Evolutionary conservation across 2,329 filamentous ascomycete genomes (phyloP), one percentile per base, ranked within the genome.

Genomic region (Aspergillus amoenus): DNA sequence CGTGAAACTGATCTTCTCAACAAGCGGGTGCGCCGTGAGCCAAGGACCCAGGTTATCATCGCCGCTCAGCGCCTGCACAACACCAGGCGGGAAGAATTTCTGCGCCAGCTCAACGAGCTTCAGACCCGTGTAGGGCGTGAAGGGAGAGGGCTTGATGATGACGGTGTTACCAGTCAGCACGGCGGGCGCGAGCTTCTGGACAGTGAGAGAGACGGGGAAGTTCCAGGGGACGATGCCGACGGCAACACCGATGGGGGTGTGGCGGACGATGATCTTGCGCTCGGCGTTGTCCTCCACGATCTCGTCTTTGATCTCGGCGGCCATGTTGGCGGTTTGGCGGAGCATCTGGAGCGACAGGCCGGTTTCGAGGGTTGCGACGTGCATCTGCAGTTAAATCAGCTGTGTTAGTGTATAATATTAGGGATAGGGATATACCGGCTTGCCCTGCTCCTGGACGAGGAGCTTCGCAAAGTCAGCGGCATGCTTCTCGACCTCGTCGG

Each of bases 171-270:
- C 82, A 0, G 82, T 81, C 15, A 83, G 68, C 3, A 84, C 68
- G 0, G 81, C 76, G 0, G 79, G 73, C 4, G 71, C 74, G 30
- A 83, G 75, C 68, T 86, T 86, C 45, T 80, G 72, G 52, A 77
- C 75, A 11, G 76, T 75, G 18, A 78, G 56, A 22, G 71, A 40
- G 8, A 75, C 56, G 4, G 76, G 74, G 60, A 70, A 86, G 67
- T 87, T 87, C 84, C 84, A 87, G 0, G 84, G 83, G 30, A 81
- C 81, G 63, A 86, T 86, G 56, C 79, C 84, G 12, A 76, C 82
- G 2, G 78, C 63, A 12, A 78, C 72, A 8, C 76, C 75, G 2
- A 78, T 57, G 0, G 76, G 76, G 1, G 66, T 71, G 53, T 75
- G 71, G n/a, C 72, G 67, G 49, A 72, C 66, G 37, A 73, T 57